Conservation (phyloP, 768 basidiomycete genomes). For the Podaxis sp. region DNA sequence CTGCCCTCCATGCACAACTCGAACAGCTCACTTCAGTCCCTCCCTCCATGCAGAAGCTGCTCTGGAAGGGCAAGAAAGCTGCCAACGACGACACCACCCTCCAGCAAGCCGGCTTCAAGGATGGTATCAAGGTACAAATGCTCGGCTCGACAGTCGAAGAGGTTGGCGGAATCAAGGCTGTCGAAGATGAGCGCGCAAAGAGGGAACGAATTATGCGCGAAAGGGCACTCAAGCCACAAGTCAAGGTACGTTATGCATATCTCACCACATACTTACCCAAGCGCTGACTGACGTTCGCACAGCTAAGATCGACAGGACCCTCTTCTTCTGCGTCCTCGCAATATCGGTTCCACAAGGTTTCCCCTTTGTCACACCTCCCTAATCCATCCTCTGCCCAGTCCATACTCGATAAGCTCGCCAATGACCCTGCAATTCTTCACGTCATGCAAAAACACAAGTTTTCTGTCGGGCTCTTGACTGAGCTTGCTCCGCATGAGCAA, state of each 20-base stretch:
- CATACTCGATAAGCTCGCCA: conserved; percentile 52
- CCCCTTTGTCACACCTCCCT: conserved; percentile 61
- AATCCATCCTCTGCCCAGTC: conserved; percentile 51
- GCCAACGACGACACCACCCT: conserved; percentile 24
- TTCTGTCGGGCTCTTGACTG: conserved; percentile 64
- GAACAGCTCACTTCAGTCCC: conserved; percentile 67
- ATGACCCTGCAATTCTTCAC: conserved; percentile 68
- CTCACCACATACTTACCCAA: neutral
- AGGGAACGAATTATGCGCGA: conserved; percentile 56
- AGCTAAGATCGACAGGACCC: conserved; percentile 17
- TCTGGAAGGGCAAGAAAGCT: conserved; percentile 65
- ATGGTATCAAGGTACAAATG: conserved; percentile 66
- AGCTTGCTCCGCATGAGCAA: conserved; percentile 75
- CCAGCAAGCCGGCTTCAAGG: conserved; percentile 49
- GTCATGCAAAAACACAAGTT: conserved; percentile 70
- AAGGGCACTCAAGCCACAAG: conserved; percentile 50
- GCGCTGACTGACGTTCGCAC: conserved; percentile 30
- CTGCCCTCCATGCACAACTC: conserved; percentile 42
- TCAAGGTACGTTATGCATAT: conserved; percentile 43
- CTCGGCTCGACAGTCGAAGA: conserved; percentile 62
- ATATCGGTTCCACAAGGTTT: conserved; percentile 62
- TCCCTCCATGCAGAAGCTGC: conserved; percentile 60
- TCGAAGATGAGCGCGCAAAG: conserved; percentile 54
- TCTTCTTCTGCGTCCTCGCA: conserved; percentile 31
- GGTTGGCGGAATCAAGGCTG: conserved; percentile 46